phyloP scores from a whole-genome alignment of 116 monocot species.

The Dioscorea cayenensis region DNA sequence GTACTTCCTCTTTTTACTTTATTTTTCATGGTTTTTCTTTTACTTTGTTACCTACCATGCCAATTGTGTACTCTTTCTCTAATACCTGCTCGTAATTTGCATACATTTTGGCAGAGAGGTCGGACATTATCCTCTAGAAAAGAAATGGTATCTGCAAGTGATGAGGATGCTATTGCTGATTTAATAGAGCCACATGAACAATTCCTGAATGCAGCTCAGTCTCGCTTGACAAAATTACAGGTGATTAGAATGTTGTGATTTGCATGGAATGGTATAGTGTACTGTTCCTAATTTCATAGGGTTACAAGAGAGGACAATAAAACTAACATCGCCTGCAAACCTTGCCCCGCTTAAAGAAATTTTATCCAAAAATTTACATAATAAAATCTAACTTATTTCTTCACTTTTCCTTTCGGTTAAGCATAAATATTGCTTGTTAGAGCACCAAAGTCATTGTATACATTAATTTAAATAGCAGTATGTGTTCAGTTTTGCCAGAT shows the following conservation, averaged over 20 bases:
- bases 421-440: too few relatives aligned
- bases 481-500: too few relatives aligned
- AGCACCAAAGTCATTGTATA: too few relatives aligned
- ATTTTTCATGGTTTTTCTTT: conserved; percentile 4
- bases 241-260: conserved; percentile 22
- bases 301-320: not conserved
- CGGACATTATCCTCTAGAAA: conserved; percentile 22
- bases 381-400: too few relatives aligned
- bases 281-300: not conserved
- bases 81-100: not conserved
- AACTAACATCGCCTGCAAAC: not conserved
- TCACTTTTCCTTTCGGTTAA: too few relatives aligned
- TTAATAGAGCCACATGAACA: conserved; percentile 66
- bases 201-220: conserved; percentile 57
- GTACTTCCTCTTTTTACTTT: not conserved
- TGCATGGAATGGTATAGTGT: not conserved
- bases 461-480: too few relatives aligned
- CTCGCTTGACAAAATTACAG: conserved; percentile 89
- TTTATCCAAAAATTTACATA: too few relatives aligned
- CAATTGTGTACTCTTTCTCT: not conserved
- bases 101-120: conserved; percentile 36
- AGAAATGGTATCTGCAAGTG: conserved; percentile 51
- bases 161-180: conserved; percentile 72
- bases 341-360: too few relatives aligned
- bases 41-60: conserved; percentile 1